Base-by-base conservation (phyloP, 2,329 filamentous ascomycete species). In the Septoria petroselini region DNA sequence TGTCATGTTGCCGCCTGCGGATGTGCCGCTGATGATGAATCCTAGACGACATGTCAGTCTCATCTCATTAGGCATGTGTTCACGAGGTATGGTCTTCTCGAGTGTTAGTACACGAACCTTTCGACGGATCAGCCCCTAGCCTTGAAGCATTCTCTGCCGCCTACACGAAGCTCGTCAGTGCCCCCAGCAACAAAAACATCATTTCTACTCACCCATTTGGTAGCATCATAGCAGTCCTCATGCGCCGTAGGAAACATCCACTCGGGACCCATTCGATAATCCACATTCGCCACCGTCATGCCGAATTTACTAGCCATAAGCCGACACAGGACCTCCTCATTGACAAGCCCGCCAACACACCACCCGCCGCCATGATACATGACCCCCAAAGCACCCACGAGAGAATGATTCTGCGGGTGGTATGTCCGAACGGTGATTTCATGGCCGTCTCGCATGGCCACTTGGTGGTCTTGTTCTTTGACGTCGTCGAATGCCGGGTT, bases 181-280 rank as follows among this genome's bases (percentile, higher is more conserved):
- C n/a, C 12, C 12, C 5, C 21, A 12, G 7, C 18, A 14, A 3
- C 12, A 43, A 19, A 21, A 7, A 7, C 4, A 11, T 4, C 19
- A 19, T 7, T 17, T 5, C 15, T n/a, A 37, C 52, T 21, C 38
- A 70, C 69, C 73, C 74, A 76, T 53, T 67, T 62, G 0, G 73
- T 63, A 1, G 69, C 69, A 53, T 78, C 75, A 52, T 70, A 74
- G 45, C 68, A 69, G 57, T 81, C 77, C 45, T 78, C 65, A 1
- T 78, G 64, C 3, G 71, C 71, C 1, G 63, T 65, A 0, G 77
- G 77, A 49, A 79, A 80, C 18, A 67, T 65, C 54, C 78, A 65
- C 50, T 78, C 76, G 0, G 77, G 77, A 6, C 75, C 76, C 25
- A 77, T 69, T 1, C 77, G 68, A 55, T 80, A 79, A 14, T 76